Evolutionary conservation across 148 eudicot genomes (phyloP).

Genomic region (Rhododendron griersonianum): DNA sequence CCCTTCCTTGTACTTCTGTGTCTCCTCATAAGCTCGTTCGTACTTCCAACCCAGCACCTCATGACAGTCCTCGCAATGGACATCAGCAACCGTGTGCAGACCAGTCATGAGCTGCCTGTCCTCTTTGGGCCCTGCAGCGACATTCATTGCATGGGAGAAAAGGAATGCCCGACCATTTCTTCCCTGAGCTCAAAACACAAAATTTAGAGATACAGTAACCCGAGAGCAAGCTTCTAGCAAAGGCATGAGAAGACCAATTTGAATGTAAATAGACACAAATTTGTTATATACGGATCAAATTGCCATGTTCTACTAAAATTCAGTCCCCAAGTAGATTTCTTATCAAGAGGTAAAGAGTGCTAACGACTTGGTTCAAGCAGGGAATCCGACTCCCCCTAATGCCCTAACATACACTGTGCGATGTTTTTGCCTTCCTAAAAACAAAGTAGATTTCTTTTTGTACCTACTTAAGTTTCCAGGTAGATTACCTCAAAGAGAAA

Average conservation of each 20-base stretch:
- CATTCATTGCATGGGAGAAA: slow-evolving; percentile 80
- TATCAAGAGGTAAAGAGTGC: not conserved
- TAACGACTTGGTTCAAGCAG: not conserved
- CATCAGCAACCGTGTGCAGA: too few species aligned
- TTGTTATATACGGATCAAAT: too few species aligned
- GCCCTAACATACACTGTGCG: not conserved
- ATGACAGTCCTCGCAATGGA: slow-evolving; percentile 19
- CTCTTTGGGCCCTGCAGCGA: slow-evolving; percentile 62
- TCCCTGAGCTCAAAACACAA: slow-evolving; percentile 37
- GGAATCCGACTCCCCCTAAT: too few species aligned
- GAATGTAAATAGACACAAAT: not conserved
- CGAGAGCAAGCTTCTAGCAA: not conserved
- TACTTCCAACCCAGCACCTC: too few species aligned
- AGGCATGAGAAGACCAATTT: not conserved
- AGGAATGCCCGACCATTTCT: slow-evolving; percentile 70
- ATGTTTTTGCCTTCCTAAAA: not conserved
- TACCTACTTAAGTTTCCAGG: not conserved
- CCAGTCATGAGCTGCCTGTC: slow-evolving; percentile 31
- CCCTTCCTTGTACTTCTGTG: too few species aligned
- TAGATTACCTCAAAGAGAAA: too few species aligned
- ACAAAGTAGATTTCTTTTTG: not conserved
- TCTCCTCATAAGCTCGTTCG: too few species aligned
- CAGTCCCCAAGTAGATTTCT: not conserved
- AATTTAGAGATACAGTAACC: not conserved
- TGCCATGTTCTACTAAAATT: too few species aligned